Evolutionary conservation across 257 asterid species (phyloP).

Genomic region (Solanum sejunctum): DNA sequence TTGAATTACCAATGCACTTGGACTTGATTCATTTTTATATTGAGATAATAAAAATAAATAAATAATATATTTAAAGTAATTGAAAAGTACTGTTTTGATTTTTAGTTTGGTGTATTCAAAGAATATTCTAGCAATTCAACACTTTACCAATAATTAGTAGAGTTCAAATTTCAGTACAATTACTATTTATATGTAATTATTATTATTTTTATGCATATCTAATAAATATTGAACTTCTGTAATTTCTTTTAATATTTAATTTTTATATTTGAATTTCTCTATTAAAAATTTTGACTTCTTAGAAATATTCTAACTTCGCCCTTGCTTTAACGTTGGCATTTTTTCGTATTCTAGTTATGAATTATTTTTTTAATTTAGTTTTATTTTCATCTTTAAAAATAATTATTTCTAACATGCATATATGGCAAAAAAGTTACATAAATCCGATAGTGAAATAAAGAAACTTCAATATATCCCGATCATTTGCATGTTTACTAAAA

Average conservation of each 20-base stretch:
- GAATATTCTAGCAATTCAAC: neutral
- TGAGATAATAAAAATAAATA: neutral
- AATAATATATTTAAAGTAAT: neutral
- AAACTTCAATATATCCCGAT: too few species aligned
- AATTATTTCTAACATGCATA: neutral
- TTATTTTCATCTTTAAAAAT: neutral
- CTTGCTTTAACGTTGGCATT: neutral
- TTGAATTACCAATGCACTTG: neutral
- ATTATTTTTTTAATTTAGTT: neutral
- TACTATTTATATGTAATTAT: too few species aligned
- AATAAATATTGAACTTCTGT: neutral
- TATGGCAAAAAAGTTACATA: neutral
- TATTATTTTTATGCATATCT: neutral
- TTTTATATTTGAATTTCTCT: too few species aligned
- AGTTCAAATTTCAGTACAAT: neutral
- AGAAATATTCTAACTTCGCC: neutral
- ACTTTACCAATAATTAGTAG: too few species aligned
- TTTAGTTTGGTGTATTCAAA: neutral
- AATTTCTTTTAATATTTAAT: too few species aligned
- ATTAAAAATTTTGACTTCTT: neutral
- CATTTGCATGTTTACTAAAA: too few species aligned
- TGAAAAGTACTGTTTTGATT: neutral
- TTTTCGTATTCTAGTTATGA: neutral
- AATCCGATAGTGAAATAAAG: too few species aligned
- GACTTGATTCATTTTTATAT: neutral